Conservation (phyloP, 805 yeast species). For the Saturnispora saitoi region DNA sequence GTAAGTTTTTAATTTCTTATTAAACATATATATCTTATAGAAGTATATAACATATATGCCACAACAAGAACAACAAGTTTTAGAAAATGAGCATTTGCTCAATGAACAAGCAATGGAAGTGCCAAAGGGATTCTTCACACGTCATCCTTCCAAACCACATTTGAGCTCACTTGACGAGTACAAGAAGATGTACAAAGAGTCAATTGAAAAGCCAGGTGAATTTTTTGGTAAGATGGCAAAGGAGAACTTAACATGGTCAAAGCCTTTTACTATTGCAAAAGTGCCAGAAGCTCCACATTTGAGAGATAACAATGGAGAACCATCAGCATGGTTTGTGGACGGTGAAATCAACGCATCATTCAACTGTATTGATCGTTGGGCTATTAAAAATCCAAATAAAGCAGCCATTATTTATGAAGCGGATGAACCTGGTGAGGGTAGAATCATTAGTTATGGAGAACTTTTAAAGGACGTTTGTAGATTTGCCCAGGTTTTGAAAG, state of each 20-base stretch:
- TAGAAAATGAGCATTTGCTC: slow-evolving; percentile 29
- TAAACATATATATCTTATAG: neutral
- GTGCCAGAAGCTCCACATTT: slow-evolving; percentile 34
- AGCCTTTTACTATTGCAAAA: slow-evolving; percentile 40
- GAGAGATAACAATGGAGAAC: slow-evolving; percentile 41
- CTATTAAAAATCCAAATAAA: slow-evolving; percentile 59
- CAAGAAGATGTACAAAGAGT: slow-evolving; percentile 41
- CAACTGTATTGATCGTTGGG: slow-evolving; percentile 80
- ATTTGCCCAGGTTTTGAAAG: slow-evolving; percentile 59
- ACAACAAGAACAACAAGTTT: slow-evolving; percentile 14
- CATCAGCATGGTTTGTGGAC: slow-evolving; percentile 67
- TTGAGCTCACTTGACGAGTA: slow-evolving; percentile 43
- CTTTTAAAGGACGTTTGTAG: slow-evolving; percentile 60
- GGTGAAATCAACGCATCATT: slow-evolving; percentile 75
- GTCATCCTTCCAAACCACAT: slow-evolving; percentile 40
- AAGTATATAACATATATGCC: neutral
- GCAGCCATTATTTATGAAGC: slow-evolving; percentile 75
- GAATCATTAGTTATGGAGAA: slow-evolving; percentile 59
- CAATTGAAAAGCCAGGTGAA: slow-evolving; percentile 44
- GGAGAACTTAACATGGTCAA: slow-evolving; percentile 44
- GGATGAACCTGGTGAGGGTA: slow-evolving; percentile 63
- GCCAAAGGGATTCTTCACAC: slow-evolving; percentile 29
- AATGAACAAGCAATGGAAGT: slow-evolving; percentile 24
- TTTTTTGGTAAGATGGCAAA: slow-evolving; percentile 50
- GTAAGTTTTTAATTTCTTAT: no score